Evolutionary conservation across 2,329 filamentous ascomycete species (phyloP).

Genomic region (Aspergillus sp.): DNA sequence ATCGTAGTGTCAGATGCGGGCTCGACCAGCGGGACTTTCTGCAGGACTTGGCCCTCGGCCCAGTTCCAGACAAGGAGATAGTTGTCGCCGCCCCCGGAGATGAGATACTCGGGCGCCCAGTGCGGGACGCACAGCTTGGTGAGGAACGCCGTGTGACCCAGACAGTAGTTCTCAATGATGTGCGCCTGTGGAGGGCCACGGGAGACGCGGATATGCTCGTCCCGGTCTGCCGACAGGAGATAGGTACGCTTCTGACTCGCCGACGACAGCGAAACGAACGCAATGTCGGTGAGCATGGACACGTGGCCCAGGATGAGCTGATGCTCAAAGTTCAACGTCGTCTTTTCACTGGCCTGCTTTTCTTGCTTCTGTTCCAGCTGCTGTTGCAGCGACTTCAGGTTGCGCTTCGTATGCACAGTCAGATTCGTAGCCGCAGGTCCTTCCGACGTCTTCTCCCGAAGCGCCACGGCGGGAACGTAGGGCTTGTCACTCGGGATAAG

Average conservation of each 20-base stretch:
- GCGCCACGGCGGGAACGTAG: conserved; percentile 35
- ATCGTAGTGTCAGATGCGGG: conserved; percentile 28
- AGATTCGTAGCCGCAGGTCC: conserved; percentile 57
- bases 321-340: conserved; percentile 65
- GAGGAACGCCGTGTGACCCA: conserved; percentile 85
- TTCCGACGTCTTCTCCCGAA: conserved; percentile 23
- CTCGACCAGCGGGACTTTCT: conserved; percentile 29
- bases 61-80: conserved; percentile 82
- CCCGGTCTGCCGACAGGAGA: conserved; percentile 67
- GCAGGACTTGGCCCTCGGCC: conserved; percentile 45
- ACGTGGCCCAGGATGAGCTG: conserved; percentile 86
- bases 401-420: conserved; percentile 63
- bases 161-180: conserved; percentile 84
- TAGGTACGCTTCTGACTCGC: conserved; percentile 53
- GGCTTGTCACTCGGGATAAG: conserved; percentile 51
- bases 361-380: conserved; percentile 50
- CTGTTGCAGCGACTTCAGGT: conserved; percentile 56
- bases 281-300: conserved; percentile 82
- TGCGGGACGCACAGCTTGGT: conserved; percentile 68
- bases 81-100: conserved; percentile 85
- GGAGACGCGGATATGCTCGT: conserved; percentile 86
- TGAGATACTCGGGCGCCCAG: conserved; percentile 58
- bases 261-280: conserved; percentile 50
- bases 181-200: conserved; percentile 78
- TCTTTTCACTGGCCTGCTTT: conserved; percentile 42